Conservation (phyloP, 2,329 filamentous ascomycete genomes). For the Fusarium tuaranense region DNA sequence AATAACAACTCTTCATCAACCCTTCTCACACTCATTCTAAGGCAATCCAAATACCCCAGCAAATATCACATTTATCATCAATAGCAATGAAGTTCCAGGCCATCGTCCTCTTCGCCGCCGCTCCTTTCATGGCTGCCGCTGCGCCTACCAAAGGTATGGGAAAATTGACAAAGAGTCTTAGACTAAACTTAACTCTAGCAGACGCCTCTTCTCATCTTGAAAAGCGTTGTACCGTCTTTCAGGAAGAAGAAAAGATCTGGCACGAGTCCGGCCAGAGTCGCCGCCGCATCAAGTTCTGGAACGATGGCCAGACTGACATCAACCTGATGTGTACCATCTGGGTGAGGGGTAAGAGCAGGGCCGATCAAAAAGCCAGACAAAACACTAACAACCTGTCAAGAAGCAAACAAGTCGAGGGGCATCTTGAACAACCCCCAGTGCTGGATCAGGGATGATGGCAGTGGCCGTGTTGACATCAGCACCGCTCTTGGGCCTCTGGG, state of each 20-base stretch:
- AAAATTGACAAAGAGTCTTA: neutral
- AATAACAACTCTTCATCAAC: neutral
- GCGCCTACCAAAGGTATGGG: neutral
- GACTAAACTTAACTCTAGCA: neutral
- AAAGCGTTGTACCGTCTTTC: neutral
- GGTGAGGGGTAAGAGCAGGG: neutral
- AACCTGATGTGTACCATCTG: neutral
- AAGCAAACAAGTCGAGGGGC: neutral
- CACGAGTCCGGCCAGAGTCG: neutral
- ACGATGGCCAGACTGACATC: neutral
- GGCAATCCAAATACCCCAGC: neutral
- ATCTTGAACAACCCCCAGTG: neutral
- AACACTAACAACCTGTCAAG: neutral
- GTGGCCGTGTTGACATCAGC: neutral
- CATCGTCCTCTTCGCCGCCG: neutral
- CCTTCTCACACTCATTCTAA: neutral
- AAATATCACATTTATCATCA: neutral
- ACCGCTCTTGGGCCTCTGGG: neutral
- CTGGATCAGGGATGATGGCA: neutral
- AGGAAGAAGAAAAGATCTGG: neutral
- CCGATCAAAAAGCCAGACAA: neutral
- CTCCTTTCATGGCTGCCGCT: neutral
- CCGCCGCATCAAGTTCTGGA: neutral
- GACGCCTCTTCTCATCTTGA: neutral
- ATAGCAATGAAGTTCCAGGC: neutral